Conservation (phyloP, 208 protist genomes). For the Leishmania martiniquensis region DNA sequence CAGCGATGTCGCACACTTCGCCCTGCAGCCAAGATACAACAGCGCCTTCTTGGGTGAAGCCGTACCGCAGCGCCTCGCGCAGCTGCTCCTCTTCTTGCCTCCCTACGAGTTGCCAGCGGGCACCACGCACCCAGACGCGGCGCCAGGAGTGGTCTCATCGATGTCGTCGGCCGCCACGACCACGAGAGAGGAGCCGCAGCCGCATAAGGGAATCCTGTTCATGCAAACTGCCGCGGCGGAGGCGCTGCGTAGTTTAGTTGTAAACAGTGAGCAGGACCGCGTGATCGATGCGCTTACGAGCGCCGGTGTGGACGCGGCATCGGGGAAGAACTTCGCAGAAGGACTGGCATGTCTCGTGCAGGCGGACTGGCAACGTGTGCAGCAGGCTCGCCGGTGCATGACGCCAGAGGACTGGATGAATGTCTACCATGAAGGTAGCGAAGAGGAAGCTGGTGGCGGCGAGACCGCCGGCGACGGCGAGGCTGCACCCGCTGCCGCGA, state of each 20-base stretch:
- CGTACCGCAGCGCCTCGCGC: slow-evolving; percentile 55
- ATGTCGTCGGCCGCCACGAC: not conserved
- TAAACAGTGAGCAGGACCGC: slow-evolving; percentile 61
- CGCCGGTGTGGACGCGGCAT: slow-evolving; percentile 8
- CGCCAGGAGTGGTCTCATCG: no score
- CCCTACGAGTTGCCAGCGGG: not conserved
- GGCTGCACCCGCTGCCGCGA: not conserved
- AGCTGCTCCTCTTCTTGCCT: slow-evolving; percentile 43
- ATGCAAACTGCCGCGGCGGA: slow-evolving; percentile 58
- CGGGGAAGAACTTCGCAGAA: slow-evolving; percentile 29
- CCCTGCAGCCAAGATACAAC: slow-evolving; percentile 44
- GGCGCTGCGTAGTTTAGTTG: slow-evolving; percentile 65
- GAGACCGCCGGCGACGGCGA: not conserved
- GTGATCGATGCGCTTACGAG: slow-evolving; percentile 54
- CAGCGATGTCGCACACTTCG: slow-evolving; percentile 50
- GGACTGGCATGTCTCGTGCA: slow-evolving; percentile 36
- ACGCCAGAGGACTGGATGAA: slow-evolving; percentile 29
- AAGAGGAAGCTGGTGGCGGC: not conserved
- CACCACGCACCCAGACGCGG: not conserved
- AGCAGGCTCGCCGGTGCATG: slow-evolving; percentile 31
- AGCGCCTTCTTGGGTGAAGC: slow-evolving; percentile 29
- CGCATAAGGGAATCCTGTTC: slow-evolving; percentile 48
- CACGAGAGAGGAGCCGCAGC: not conserved
- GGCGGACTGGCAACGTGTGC: slow-evolving; percentile 38
- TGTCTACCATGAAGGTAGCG: slow-evolving; percentile 11